These are phyloP conservation scores for Hypomyces perniciosus DNA, from an alignment of 2,329 filamentous ascomycete species.

Conservation along the genomic window DNA sequence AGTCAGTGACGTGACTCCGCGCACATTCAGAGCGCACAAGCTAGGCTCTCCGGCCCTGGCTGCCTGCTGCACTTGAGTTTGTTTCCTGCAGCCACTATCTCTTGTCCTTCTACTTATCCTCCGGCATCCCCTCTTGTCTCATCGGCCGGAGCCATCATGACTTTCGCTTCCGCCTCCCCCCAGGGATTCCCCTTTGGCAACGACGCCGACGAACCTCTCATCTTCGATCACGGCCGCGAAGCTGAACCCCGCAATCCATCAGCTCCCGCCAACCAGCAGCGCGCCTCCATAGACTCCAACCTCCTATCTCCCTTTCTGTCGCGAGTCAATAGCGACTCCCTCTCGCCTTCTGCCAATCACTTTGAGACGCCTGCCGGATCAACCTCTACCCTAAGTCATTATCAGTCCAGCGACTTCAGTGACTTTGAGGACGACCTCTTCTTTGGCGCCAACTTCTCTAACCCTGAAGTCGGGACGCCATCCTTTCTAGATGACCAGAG, in stretches of 20 bases:
- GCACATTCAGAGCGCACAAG: slow-evolving; percentile 16
- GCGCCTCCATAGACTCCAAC: slow-evolving; percentile 30
- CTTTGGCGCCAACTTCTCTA: slow-evolving; percentile 44
- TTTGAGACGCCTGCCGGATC: slow-evolving; percentile 46
- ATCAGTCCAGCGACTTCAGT: slow-evolving; percentile 44
- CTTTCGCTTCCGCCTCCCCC: slow-evolving; percentile 38
- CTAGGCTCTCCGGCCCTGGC: slow-evolving; percentile 4
- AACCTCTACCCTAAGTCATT: slow-evolving; percentile 40
- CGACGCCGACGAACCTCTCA: slow-evolving; percentile 24
- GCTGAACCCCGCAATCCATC: slow-evolving; percentile 28
- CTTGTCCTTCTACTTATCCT: slow-evolving; percentile 15
- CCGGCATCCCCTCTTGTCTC: slow-evolving; percentile 6
- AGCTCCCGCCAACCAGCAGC: slow-evolving; percentile 20
- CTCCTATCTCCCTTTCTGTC: slow-evolving; percentile 41
- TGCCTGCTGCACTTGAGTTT: slow-evolving; percentile 9
- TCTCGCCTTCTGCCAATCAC: slow-evolving; percentile 25
- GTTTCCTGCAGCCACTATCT: slow-evolving; percentile 4
- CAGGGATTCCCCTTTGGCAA: slow-evolving; percentile 34
- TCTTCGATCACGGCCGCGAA: slow-evolving; percentile 28
- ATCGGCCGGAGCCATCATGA: slow-evolving; percentile 30
- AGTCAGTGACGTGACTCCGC: slow-evolving; percentile 24
- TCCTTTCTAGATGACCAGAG: slow-evolving; percentile 38
- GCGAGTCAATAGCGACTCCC: slow-evolving; percentile 27
- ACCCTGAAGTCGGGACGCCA: slow-evolving; percentile 35
- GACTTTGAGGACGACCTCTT: slow-evolving; percentile 45